Evolutionary conservation across 345 rosid species (phyloP), one percentile per base, ranked within the genome.

Genomic region (Eucalyptus erythrocorys): DNA sequence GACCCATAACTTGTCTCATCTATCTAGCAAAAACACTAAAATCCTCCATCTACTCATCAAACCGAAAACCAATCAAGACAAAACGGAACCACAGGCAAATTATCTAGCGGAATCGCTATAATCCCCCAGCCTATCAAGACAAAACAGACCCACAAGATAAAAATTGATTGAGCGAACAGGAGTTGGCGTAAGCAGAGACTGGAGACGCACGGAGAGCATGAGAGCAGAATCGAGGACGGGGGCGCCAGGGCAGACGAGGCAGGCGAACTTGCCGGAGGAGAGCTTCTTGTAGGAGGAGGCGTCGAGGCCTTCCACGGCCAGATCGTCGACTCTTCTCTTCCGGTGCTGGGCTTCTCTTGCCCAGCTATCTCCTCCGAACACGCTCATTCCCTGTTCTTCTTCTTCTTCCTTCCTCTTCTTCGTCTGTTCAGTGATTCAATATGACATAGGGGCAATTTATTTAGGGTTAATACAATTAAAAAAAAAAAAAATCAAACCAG

Each of bases 341-440:
- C 92, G 88, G 89, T 86, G 45, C 48, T 91, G 93, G 26, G 93
- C 93, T 85, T 94, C 96, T 88, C 96, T 92, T 34, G 88, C 95
- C 95, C 94, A 92, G 68, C 95, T 92, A 87, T 94, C 96, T 71
- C 94, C 95, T 59, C 95, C 95, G 53, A 80, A 94, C 61, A 92
- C 94, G 80, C 95, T 93, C 94, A 94, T 94, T 86, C 80, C 64
- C 30, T 50, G 8, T 49, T 7, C 19, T 48, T 19, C 15, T 14
- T 22, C 71, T 64, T n/a, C 76, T 30, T 61, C 34, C 32, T 61
- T 30, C 76, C 5, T n/a, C 71, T 14, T 64, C 71, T 64, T 15
- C 40, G 79, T 66, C 40, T 32, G 4, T 66, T n/a, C 21, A 14
- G 40, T 1, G 11, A 55, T 55, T 21, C 59, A 9, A 22, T 8